A percentile compares a stretch with the other conserved stretches of the same genome.
These are phyloP conservation scores for Xylaria multiplex DNA, from an alignment of 2,329 filamentous ascomycete species.

Conservation along the genomic window DNA sequence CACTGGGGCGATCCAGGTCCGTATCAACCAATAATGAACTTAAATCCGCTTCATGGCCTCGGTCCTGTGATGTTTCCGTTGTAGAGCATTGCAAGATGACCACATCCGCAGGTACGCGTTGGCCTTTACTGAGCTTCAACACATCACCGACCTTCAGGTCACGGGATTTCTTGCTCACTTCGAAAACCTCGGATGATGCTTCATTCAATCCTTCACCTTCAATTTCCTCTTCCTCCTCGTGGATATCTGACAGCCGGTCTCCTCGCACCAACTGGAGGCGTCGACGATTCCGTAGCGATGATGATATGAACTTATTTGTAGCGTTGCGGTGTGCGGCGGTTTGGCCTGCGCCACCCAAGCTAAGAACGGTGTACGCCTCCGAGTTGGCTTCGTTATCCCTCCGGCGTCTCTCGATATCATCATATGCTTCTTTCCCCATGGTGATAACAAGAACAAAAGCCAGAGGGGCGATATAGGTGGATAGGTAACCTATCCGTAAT, in stretches of 20 bases:
- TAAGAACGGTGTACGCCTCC: slow-evolving; percentile 83
- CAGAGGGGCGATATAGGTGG: slow-evolving; percentile 91
- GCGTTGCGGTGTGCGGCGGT: slow-evolving; percentile 50
- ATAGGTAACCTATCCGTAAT: slow-evolving; percentile 90
- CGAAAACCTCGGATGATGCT: slow-evolving; percentile 65
- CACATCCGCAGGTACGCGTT: slow-evolving; percentile 93
- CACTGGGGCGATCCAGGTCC: slow-evolving; percentile 40
- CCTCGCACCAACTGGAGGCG: slow-evolving; percentile 51
- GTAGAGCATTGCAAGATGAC: slow-evolving; percentile 86
- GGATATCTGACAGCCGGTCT: slow-evolving; percentile 70
- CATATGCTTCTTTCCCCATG: slow-evolving; percentile 92
- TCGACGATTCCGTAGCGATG: slow-evolving; percentile 51
- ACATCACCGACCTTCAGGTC: slow-evolving; percentile 95
- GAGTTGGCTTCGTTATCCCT: slow-evolving; percentile 95
- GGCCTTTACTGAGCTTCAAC: slow-evolving; percentile 90
- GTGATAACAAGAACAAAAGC: slow-evolving; percentile 93
- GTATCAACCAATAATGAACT: slow-evolving; percentile 57
- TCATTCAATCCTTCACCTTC: slow-evolving; percentile 54
- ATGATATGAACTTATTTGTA: slow-evolving; percentile 60
- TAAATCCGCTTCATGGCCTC: slow-evolving; percentile 47
- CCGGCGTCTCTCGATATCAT: slow-evolving; percentile 86
- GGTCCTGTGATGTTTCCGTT: slow-evolving; percentile 58
- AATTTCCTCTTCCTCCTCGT: slow-evolving; percentile 71
- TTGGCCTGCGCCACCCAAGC: slow-evolving; percentile 69
- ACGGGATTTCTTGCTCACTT: slow-evolving; percentile 82